Percentiles rank a stretch among this genome's conserved stretches.
Conservation (phyloP, 129 eudicot species). For the Flaveria robusta region DNA sequence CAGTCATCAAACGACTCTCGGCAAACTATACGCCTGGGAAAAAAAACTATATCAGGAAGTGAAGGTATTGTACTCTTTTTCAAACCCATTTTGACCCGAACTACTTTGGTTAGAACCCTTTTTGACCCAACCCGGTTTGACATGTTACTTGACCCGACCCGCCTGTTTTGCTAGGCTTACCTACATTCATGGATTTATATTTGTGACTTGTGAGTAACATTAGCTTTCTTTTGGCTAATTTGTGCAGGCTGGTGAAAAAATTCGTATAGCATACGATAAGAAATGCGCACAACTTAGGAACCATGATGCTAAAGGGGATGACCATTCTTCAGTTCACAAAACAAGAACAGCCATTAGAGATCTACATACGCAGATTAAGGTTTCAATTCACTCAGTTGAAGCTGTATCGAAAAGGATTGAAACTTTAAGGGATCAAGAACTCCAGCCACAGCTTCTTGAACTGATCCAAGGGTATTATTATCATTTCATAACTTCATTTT, state of each 20-base stretch:
- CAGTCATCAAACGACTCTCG: conserved; percentile 89
- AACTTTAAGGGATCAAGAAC: conserved; percentile 86
- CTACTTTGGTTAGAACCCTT: background rate
- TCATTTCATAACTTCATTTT: conserved; percentile 18
- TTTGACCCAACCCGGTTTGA: background rate
- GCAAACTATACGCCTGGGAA: conserved; percentile 86
- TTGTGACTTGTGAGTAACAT: background rate
- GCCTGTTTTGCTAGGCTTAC: background rate
- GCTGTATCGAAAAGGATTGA: conserved; percentile 91
- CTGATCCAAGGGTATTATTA: conserved; percentile 78
- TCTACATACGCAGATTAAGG: conserved; percentile 84
- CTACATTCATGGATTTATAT: background rate
- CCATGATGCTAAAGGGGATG: conserved; percentile 85
- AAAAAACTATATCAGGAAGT: conserved; percentile 95
- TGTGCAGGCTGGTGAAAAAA: conserved; percentile 79
- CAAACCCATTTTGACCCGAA: background rate
- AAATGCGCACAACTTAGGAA: conserved; percentile 79
- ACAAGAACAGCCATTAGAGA: conserved; percentile 76
- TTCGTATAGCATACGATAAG: conserved; percentile 87
- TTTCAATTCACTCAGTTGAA: conserved; percentile 94
- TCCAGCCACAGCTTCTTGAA: conserved; percentile 89
- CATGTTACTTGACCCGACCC: background rate
- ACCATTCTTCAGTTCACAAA: conserved; percentile 67
- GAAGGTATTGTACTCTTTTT: conserved; percentile 51
- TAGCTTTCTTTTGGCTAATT: conserved; percentile 16